Evolutionary conservation across 225 moss, liverwort and hornwort genomes (phyloP), one percentile per base, ranked within the genome.

Genomic region (Rhytidiadelphus loreus): DNA sequence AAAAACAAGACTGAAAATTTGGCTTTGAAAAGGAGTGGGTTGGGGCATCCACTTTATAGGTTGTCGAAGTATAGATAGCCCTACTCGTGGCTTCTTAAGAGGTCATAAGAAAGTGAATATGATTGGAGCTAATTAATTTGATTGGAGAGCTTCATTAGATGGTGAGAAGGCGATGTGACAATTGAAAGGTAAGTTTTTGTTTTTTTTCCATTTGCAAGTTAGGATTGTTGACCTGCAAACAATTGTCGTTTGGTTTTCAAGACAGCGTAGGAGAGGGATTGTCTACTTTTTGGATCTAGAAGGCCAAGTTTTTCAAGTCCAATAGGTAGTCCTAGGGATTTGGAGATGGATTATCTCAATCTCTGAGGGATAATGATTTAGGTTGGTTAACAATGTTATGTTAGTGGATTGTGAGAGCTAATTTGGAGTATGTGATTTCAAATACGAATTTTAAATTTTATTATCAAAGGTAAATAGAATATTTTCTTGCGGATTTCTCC

Each of bases 121-220:
- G 4, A 23, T 7, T 39, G 7, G 24, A 69, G 23, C 1, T n/a
- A 2, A 2, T 3, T n/a, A 2, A 2, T 3, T 69, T 22, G 1
- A 69, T n/a, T 0, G 1, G 7, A n/a, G 12, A 20, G 4, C n/a
- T n/a, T 12, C 6, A 3, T 66, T 1, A 37, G 4, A n/a, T 1
- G 1, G 5, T 1, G 3, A 0, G 0, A n/a, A 22, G 22, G n/a
- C n/a, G n/a, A n/a, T 68, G 11, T 0, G 0, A 1, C n/a, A 68
- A 22, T 0, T n/a, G n/a, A 0, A n/a, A 68, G 22, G 12, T 12
- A n/a, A 3, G 4, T 12, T 68, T 68, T 68, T 12, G 3, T 68
- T 33, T 64, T 63, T 64, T 18, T n/a, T n/a, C 5, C 5, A 33
- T n/a, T 37, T 37, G 11, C 21, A 66, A 66, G 37, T 1, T 22